These are phyloP conservation scores for Carex cristatella DNA, from an alignment of 176 grass and related monocot genomes.

Conservation along the genomic window DNA sequence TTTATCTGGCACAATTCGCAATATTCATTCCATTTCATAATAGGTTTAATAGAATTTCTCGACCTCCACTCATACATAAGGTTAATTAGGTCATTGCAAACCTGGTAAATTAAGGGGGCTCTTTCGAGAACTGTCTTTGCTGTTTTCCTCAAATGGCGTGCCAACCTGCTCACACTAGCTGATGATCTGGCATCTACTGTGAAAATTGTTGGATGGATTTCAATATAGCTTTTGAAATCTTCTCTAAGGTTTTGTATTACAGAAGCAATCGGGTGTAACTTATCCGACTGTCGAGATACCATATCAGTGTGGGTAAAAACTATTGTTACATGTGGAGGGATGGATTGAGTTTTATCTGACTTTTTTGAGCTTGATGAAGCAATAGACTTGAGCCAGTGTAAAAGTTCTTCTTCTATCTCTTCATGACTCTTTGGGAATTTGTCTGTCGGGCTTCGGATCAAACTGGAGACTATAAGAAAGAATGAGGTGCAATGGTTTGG, in stretches of 20 bases:
- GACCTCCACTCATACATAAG: constrained; percentile 60
- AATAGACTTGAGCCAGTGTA: constrained; percentile 83
- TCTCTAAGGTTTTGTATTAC: constrained; percentile 70
- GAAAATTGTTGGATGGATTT: constrained; percentile 88
- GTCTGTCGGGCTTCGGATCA: constrained; percentile 44
- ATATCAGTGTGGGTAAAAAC: constrained; percentile 82
- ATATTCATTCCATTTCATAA: constrained; percentile 75
- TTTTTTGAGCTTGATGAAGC: constrained; percentile 27
- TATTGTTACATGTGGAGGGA: constrained; percentile 54
- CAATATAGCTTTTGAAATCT: constrained; percentile 63
- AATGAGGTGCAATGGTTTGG: constrained; percentile 58
- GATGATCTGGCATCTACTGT: constrained; percentile 77
- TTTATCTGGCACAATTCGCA: constrained; percentile 81
- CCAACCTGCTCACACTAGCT: constrained; percentile 65
- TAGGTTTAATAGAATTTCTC: constrained; percentile 47
- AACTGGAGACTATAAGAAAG: constrained; percentile 74
- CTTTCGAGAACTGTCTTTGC: constrained; percentile 71
- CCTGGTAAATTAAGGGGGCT: constrained; percentile 61
- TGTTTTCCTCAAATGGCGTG: constrained; percentile 51
- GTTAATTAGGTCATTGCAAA: constrained; percentile 73
- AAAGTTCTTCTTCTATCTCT: constrained; percentile 68
- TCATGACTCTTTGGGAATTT: constrained; percentile 55
- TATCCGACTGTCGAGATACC: constrained; percentile 44
- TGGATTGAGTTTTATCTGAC: constrained; percentile 15
- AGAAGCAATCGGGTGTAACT: constrained; percentile 44